phyloP scores from a whole-genome alignment of 2,329 filamentous ascomycete species.

The Chrysoporthe puriensis region DNA sequence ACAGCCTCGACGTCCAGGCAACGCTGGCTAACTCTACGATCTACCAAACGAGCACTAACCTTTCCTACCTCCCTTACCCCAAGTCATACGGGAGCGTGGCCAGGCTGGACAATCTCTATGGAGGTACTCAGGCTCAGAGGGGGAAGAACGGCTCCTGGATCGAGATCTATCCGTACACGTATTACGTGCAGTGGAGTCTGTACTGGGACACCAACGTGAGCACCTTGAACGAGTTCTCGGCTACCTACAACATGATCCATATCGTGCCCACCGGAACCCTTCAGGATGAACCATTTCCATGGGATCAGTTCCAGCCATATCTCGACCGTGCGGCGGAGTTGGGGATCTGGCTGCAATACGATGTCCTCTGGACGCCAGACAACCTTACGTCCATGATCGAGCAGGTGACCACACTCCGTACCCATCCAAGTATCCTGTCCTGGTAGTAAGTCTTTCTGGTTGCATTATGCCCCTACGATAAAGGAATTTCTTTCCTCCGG shows the following conservation, averaged over 20 bases:
- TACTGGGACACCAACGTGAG: conserved; percentile 32
- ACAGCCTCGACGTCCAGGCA: conserved; percentile 27
- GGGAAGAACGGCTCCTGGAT: conserved; percentile 28
- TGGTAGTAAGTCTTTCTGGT: conserved; percentile 41
- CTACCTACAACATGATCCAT: conserved; percentile 32
- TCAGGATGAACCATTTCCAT: conserved; percentile 30
- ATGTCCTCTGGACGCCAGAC: conserved; percentile 29
- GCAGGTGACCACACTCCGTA: conserved; percentile 41
- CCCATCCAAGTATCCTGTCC: conserved; percentile 43
- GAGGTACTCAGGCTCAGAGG: conserved; percentile 29
- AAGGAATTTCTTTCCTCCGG: background rate
- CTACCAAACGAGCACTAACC: conserved; percentile 26
- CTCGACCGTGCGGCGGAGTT: conserved; percentile 31
- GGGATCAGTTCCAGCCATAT: conserved; percentile 31
- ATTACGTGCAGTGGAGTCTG: conserved; percentile 32
- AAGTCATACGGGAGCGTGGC: conserved; percentile 31
- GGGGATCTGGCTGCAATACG: conserved; percentile 31
- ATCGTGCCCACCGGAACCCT: conserved; percentile 31
- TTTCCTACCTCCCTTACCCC: conserved; percentile 29
- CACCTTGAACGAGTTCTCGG: conserved; percentile 30
- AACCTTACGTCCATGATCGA: conserved; percentile 31
- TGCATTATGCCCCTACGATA: background rate
- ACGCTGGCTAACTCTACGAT: conserved; percentile 20
- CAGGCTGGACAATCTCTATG: conserved; percentile 31
- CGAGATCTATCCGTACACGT: conserved; percentile 32